Conservation (phyloP, 805 yeast species). For the Pachysolen tannophilus region DNA sequence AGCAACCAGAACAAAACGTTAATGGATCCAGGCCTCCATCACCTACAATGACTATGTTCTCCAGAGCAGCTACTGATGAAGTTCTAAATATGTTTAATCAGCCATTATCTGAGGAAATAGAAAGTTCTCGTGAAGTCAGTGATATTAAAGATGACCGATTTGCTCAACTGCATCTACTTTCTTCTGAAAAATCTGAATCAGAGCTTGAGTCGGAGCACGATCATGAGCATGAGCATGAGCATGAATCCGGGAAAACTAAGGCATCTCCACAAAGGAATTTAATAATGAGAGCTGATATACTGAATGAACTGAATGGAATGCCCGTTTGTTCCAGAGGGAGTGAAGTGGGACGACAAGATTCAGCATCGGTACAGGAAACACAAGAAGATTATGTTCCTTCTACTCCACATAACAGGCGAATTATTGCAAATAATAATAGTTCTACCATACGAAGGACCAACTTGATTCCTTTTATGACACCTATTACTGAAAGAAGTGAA, state of each 20-base stretch:
- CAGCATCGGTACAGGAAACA: too few species aligned
- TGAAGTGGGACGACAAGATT: too few species aligned
- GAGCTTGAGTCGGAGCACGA: too few species aligned
- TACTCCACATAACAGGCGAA: neutral
- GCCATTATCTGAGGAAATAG: too few species aligned
- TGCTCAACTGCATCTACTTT: too few species aligned
- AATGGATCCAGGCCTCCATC: too few species aligned
- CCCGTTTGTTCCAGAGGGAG: too few species aligned
- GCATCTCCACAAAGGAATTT: neutral
- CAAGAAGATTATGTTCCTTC: too few species aligned
- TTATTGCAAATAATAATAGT: neutral
- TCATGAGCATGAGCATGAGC: slow-evolving; percentile 3
- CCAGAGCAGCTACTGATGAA: slow-evolving; percentile 69
- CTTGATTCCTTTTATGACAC: slow-evolving; percentile 10
- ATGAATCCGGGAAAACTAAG: neutral
- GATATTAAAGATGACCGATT: too few species aligned
- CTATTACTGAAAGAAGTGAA: slow-evolving; percentile 12
- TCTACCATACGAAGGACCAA: slow-evolving; percentile 4
- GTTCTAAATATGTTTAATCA: slow-evolving; percentile 69
- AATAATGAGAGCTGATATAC: slow-evolving; percentile 1
- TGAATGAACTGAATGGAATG: neutral
- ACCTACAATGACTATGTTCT: slow-evolving; percentile 73
- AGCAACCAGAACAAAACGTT: slow-evolving; percentile 1
- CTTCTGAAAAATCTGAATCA: too few species aligned
- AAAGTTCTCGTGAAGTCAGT: too few species aligned